A percentile compares a stretch with the other conserved stretches of the same genome.
Conservation (phyloP, 2,329 filamentous ascomycete species). For the Botrytis sinoallii region DNA sequence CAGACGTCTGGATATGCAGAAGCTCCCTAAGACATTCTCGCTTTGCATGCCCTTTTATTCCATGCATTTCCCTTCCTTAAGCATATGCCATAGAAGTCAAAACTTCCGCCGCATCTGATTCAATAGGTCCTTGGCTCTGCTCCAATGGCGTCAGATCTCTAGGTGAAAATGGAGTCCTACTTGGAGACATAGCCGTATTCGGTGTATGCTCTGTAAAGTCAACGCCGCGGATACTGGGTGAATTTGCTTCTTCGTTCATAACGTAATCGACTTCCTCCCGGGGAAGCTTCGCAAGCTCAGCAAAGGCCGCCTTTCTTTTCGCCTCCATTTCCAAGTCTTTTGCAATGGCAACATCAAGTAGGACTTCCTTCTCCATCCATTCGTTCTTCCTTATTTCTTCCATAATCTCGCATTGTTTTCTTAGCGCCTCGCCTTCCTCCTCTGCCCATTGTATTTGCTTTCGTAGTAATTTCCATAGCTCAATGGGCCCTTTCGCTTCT, state of each 20-base stretch:
- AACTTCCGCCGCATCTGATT: conserved; percentile 32
- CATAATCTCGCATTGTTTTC: conserved; percentile 61
- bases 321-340: conserved; percentile 65
- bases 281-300: conserved; percentile 40
- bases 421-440: conserved; percentile 61
- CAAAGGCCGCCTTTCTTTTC: conserved; percentile 54
- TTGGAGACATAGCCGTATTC: conserved; percentile 21
- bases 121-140: conserved; percentile 17
- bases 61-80: conserved; percentile 16
- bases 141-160: conserved; percentile 16
- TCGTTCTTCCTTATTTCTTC: conserved; percentile 67
- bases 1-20: neutral
- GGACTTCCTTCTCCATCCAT: conserved; percentile 76
- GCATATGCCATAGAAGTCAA: conserved; percentile 31
- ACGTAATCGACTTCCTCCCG: conserved; percentile 26
- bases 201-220: conserved; percentile 20
- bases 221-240: neutral
- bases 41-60: neutral
- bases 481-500: conserved; percentile 58
- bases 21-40: neutral
- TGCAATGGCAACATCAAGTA: conserved; percentile 69
- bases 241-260: neutral
- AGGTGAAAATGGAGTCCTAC: conserved; percentile 14
- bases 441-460: conserved; percentile 72
- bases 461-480: conserved; percentile 60